Conservation (phyloP, 192 early-diverging fungal species). For the Powellomyces hirtus region DNA sequence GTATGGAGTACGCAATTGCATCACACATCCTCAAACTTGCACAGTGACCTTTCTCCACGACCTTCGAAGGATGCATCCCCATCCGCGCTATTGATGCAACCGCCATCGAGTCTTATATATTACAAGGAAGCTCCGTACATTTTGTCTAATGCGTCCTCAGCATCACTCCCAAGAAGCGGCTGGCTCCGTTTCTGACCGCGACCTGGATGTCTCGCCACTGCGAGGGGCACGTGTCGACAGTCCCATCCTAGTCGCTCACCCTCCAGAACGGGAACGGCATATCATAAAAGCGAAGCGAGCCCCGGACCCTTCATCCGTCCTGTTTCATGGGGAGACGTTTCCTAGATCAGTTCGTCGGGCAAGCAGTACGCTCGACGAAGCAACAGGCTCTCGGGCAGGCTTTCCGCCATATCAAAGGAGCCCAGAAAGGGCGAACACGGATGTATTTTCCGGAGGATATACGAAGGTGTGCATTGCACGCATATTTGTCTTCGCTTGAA, state of each 20-base stretch:
- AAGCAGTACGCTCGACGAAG: not conserved
- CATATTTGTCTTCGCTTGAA: not conserved
- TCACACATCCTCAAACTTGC: too few species aligned
- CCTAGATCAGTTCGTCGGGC: not conserved
- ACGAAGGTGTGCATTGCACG: not conserved
- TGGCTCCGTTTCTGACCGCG: too few species aligned
- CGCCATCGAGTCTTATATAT: too few species aligned
- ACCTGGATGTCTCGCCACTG: too few species aligned
- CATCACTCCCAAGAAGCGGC: too few species aligned
- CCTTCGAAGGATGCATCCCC: too few species aligned
- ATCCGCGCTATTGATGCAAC: too few species aligned
- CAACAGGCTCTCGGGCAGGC: not conserved
- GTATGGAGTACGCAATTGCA: too few species aligned
- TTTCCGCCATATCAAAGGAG: not conserved
- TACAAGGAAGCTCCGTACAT: too few species aligned
- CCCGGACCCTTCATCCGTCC: not conserved
- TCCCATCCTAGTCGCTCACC: not conserved
- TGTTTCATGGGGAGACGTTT: not conserved
- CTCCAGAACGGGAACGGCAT: not conserved
- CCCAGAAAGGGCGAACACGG: not conserved
- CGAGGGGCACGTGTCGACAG: too few species aligned
- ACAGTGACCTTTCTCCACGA: too few species aligned
- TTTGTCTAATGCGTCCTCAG: too few species aligned
- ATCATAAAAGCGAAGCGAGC: not conserved
- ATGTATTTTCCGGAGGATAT: not conserved